A percentile compares a stretch with the other conserved stretches of the same genome.
Evolutionary conservation across 106 monocot genomes (phyloP).

Genomic region (Allium cepa): DNA sequence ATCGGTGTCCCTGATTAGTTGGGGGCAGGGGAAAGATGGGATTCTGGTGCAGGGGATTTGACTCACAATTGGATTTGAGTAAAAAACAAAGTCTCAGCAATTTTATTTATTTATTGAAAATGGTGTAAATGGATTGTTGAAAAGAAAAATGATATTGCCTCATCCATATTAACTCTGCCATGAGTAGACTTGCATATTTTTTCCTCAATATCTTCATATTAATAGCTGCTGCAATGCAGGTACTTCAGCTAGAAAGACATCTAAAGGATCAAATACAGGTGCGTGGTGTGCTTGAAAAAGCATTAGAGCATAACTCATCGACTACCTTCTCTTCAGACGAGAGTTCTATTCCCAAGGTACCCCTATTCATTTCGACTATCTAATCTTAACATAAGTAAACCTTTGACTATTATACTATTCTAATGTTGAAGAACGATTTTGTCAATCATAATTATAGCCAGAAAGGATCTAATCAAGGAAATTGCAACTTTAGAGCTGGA

Average conservation of each 20-base stretch:
- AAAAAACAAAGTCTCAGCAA: too few relatives aligned
- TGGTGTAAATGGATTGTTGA: too few relatives aligned
- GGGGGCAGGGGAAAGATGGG: too few relatives aligned
- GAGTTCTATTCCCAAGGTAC: conserved; percentile 47
- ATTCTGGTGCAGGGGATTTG: too few relatives aligned
- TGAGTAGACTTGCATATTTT: too few relatives aligned
- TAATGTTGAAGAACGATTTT: too few relatives aligned
- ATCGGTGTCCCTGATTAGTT: too few relatives aligned
- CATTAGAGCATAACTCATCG: conserved; percentile 46
- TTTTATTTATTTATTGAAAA: too few relatives aligned
- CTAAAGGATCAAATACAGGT: conserved; percentile 58
- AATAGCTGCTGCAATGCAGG: conserved; percentile 27
- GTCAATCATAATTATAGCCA: conserved; percentile 16
- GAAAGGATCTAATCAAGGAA: conserved; percentile 54
- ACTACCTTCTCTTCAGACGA: conserved; percentile 22
- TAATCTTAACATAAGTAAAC: too few relatives aligned
- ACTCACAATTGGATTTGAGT: too few relatives aligned
- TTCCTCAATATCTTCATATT: background rate
- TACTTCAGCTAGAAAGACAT: conserved; percentile 65
- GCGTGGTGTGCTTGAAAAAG: conserved; percentile 61
- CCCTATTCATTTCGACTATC: background rate
- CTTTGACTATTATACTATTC: background rate
- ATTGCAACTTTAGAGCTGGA: conserved; percentile 59
- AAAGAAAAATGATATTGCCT: too few relatives aligned
- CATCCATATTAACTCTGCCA: too few relatives aligned